Base-by-base conservation (phyloP, 2,329 filamentous ascomycete species). In the Pyrenophora teres region DNA sequence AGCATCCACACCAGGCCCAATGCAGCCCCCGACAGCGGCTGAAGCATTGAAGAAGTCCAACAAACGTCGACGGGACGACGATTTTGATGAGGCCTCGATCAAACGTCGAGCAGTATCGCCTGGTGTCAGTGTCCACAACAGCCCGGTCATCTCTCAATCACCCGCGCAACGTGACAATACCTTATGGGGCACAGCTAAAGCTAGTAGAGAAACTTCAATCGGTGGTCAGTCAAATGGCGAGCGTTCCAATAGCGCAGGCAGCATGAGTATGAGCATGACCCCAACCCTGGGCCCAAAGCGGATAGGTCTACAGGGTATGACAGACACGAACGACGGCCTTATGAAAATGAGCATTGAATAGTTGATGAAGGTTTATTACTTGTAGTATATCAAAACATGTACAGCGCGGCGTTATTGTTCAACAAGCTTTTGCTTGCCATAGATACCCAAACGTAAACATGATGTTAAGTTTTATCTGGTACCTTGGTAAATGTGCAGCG, bases 321-420 rank as follows among this genome's bases (percentile, higher is more conserved):
- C 85, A 15, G 93, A 97, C 74, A 93, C 93, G n/a, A 91, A 91
- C 70, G 93, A 97, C 72, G 90, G 92, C 1, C 81, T 97, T 59
- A 96, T 96, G 88, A 92, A 93, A 65, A 94, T 97, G 89, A 96
- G 90, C 73, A 96, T 97, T 67, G 92, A 97, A 73, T 96, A 58
- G 41, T 36, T 33, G 40, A 21, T 25, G 18, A 25, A 23, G 31
- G 15, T 15, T 15, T 3, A 18, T 21, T 13, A 32, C 18, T 40
- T 25, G 31, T 30, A 40, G 10, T 9, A 30, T 47, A 30, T 10
- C 43, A 13, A 40, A 21, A 43, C 33, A 15, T 39, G 39, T 40
- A 37, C 40, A 42, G 42, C 50, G 39, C 30, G 21, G 27, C 32
- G 27, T 21, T 27, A 25, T 18, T 30, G 21, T 21, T 25, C 19